Evolutionary conservation across 1,284 basidiomycete genomes (phyloP).

Genomic region (Gomphus bonarii): DNA sequence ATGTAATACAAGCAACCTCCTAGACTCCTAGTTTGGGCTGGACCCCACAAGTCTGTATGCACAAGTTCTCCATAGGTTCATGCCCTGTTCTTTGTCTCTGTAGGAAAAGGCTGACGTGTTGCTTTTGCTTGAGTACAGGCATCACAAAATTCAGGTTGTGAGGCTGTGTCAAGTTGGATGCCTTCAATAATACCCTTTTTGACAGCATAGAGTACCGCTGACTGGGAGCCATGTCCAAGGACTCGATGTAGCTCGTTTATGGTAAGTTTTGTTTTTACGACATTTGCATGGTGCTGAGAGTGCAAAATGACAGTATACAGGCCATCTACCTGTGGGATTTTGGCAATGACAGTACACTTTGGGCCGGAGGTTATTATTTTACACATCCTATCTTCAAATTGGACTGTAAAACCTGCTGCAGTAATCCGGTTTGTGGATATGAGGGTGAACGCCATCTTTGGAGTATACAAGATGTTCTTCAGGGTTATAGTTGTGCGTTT

Average conservation of each 20-base stretch:
- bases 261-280: slow-evolving; percentile 14
- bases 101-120: slow-evolving; percentile 17
- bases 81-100: not conserved
- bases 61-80: slow-evolving; percentile 20
- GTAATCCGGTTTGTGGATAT: not conserved
- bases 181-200: slow-evolving; percentile 20
- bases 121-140: slow-evolving; percentile 27
- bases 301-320: slow-evolving; percentile 20
- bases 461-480: not conserved
- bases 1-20: slow-evolving; percentile 17
- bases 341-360: slow-evolving; percentile 14
- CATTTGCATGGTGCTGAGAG: slow-evolving; percentile 3
- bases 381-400: not conserved
- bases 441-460: too few species aligned
- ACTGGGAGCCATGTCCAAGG: slow-evolving; percentile 25
- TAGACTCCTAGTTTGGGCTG: slow-evolving; percentile 7
- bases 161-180: slow-evolving; percentile 20
- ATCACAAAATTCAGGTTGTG: slow-evolving; percentile 21
- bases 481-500: not conserved
- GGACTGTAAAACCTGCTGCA: not conserved
- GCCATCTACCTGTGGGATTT: slow-evolving; percentile 12
- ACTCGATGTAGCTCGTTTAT: slow-evolving; percentile 24
- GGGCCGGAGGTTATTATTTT: slow-evolving; percentile 6
- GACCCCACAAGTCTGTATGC: slow-evolving; percentile 1
- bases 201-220: slow-evolving; percentile 19